Evolutionary conservation across 495 filamentous ascomycete species (phyloP).

Genomic region (Aspergillus nidulans): DNA sequence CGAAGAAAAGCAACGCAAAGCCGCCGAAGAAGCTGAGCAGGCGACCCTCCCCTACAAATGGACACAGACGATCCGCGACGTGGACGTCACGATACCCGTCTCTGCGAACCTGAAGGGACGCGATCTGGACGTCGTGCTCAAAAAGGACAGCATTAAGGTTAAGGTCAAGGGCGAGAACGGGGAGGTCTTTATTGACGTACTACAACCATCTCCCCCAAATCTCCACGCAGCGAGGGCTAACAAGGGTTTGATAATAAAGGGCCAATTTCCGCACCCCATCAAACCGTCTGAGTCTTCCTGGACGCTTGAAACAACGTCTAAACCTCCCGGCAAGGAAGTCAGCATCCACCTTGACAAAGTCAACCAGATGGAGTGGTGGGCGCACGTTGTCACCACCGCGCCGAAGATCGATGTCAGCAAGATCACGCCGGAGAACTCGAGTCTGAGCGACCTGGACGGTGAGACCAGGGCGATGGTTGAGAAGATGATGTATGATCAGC

Average conservation of each 20-base stretch:
- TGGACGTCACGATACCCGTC: slow-evolving; percentile 75
- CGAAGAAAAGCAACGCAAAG: slow-evolving; percentile 64
- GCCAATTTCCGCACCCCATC: slow-evolving; percentile 77
- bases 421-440: slow-evolving; percentile 89
- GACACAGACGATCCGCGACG: slow-evolving; percentile 89
- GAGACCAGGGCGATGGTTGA: slow-evolving; percentile 98
- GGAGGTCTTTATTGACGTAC: slow-evolving; percentile 75
- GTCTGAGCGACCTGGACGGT: slow-evolving; percentile 86
- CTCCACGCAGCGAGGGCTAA: neutral
- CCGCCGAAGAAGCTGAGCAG: slow-evolving; percentile 81
- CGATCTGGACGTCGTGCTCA: slow-evolving; percentile 79
- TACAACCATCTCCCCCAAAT: slow-evolving; percentile 15
- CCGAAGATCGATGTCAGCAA: slow-evolving; percentile 86
- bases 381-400: slow-evolving; percentile 77
- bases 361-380: slow-evolving; percentile 98
- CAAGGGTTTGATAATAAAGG: slow-evolving; percentile 44
- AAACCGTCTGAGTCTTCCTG: slow-evolving; percentile 84
- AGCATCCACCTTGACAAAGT: slow-evolving; percentile 91
- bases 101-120: slow-evolving; percentile 76
- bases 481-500: slow-evolving; percentile 99
- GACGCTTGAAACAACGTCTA: slow-evolving; percentile 72
- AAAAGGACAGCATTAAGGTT: slow-evolving; percentile 71
- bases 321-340: slow-evolving; percentile 64
- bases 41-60: slow-evolving; percentile 93
- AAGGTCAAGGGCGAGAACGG: slow-evolving; percentile 72